Evolutionary conservation across 2,329 filamentous ascomycete species (phyloP), one percentile per base, ranked within the genome.

Genomic region (Chaetothyriales sp.): DNA sequence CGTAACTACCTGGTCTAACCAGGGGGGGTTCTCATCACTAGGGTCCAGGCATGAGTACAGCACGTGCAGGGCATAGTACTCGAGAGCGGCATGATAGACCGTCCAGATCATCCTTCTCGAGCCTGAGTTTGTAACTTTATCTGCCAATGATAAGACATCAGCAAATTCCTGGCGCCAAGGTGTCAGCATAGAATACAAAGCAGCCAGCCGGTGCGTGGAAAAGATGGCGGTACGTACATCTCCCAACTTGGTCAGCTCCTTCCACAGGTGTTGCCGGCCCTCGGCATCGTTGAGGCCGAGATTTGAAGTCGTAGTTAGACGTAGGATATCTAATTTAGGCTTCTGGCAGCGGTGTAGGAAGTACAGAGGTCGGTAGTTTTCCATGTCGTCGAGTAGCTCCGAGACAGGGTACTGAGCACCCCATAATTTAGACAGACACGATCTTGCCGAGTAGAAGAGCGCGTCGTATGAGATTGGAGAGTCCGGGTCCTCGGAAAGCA

Each of bases 361-460:
- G 49, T 66, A 64, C 15, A 67, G 52, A 2, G 58, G 63, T 19
- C 65, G 57, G 52, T 67, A 65, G 25, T 67, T 67, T 50, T 67
- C 65, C 20, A 66, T 64, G 32, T 67, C 65, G 48, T 67, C 65
- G n/a, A 66, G 53, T 1, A 66, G 60, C 51, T 67, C 61, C 18
- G 61, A 58, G n/a, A 65, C 62, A 0, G 65, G 65, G 47, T 67
- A 67, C 25, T 63, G 61, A 15, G 63, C 56, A 1, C 64, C 64
- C 63, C 63, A 67, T 44, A 65, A 63, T 62, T 63, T 46, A 59
- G 63, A 51, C 65, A 60, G 5, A 66, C 59, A 51, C 59, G 62
- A 49, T 66, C 65, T 6, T 63, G 65, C 44, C 64, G 60, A 2
- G 65, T 47, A 10, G 63, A 62, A 7, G 59, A 63, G 55, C 4